phyloP scores from a whole-genome alignment of 2,329 filamentous ascomycete species.

The Fusarium albidum region DNA sequence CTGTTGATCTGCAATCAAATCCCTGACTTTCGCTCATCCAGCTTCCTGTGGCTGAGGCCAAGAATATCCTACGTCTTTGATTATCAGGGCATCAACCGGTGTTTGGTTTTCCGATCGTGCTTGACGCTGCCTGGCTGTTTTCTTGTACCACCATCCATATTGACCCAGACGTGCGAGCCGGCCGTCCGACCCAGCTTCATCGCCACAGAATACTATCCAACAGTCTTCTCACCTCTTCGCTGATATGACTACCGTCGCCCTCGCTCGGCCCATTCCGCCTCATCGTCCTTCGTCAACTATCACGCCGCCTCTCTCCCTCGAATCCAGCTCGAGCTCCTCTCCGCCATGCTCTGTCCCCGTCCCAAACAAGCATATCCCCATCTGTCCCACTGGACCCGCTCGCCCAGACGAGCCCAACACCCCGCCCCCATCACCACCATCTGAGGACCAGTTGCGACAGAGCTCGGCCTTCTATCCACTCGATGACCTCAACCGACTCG shows the following conservation, averaged over 20 bases:
- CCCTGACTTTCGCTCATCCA: conserved; percentile 25
- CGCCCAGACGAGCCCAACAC: conserved; percentile 63
- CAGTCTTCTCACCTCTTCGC: conserved; percentile 14
- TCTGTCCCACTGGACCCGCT: conserved; percentile 82
- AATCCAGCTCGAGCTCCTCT: conserved; percentile 38
- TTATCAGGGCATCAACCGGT: conserved; percentile 18
- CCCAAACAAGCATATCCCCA: conserved; percentile 90
- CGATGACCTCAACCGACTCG: conserved; percentile 62
- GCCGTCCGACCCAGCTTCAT: conserved; percentile 9
- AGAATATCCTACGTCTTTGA: conserved; percentile 21
- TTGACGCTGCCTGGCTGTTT: conserved; percentile 18
- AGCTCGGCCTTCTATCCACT: conserved; percentile 81
- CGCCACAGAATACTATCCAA: conserved; percentile 11
- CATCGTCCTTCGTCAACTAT: conserved; percentile 55
- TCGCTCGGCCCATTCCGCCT: conserved; percentile 57
- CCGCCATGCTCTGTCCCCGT: conserved; percentile 56
- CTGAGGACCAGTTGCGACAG: conserved; percentile 63
- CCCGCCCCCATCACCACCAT: conserved; percentile 72
- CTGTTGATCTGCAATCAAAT: conserved; percentile 20
- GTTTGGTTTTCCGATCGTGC: conserved; percentile 18
- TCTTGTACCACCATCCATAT: conserved; percentile 27
- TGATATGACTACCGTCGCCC: conserved; percentile 63
- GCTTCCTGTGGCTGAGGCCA: conserved; percentile 24
- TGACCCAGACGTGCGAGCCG: conserved; percentile 13
- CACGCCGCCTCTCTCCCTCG: conserved; percentile 52